Base-by-base conservation (phyloP, 2,329 filamentous ascomycete genomes). In the Diaporthe capsici region DNA sequence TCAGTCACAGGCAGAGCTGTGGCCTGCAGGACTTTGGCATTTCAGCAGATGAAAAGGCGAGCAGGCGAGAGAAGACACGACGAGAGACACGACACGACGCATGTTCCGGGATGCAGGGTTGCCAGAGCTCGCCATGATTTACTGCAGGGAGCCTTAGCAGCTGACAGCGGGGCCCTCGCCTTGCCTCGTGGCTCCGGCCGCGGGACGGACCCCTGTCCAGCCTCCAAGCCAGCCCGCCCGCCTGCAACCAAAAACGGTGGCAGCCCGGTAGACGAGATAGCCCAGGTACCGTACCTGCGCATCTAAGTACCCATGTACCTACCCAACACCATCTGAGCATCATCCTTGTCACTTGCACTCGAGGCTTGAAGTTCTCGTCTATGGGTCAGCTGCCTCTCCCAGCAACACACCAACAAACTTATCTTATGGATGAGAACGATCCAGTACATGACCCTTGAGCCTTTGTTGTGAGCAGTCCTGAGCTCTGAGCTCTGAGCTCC, bases 1-100 rank as follows among this genome's bases (percentile, higher is more conserved):
- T 39, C 61, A 42, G 65, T 70, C 65, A 70, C 65, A 70, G 65
- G 49, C 65, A 70, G 34, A 70, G 65, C 65, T 70, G 65, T 55
- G 34, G 49, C 65, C 65, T 70, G 65, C 47, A 42, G 49, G 34
- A 55, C n/a, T 70, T 34, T n/a, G 49, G 65, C 65, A 70, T 70
- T 31, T 42, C 65, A 70, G 20, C 49, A 70, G 34, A 28, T 25
- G 65, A 53, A 51, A n/a, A 55, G 65, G 15, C 4, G 34, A 3
- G 47, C 34, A 70, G 49, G 15, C 61, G 25, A 55, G 28, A 17
- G 34, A n/a, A 53, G 65, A 68, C 47, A 53, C 47, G 47, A 47
- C 53, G 20, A 44, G 42, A 47, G 39, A 68, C 39, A 68, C 31
- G 65, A 70, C 65, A 70, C 65, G 49, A 70, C n/a, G 65, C 65